Conservation (phyloP, 331 rosid genomes). For the Quercus phellos region DNA sequence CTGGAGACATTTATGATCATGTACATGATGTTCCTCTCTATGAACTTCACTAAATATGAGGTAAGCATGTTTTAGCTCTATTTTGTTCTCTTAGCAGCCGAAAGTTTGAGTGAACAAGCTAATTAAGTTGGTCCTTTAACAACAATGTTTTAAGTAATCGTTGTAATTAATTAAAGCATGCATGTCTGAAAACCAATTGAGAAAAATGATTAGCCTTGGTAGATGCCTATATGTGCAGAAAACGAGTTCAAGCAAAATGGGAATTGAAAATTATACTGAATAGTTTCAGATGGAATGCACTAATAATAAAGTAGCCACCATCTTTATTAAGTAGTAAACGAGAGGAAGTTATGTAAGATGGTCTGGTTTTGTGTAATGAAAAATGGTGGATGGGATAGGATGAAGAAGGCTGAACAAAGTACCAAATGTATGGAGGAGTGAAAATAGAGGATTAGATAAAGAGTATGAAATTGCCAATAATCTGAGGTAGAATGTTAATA, state of each 20-base stretch:
- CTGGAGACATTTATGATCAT: neutral
- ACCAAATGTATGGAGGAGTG: neutral
- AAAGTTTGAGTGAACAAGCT: neutral
- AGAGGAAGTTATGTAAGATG: neutral
- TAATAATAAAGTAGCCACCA: neutral
- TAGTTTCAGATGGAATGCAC: neutral
- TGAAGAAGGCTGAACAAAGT: neutral
- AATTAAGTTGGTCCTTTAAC: no score
- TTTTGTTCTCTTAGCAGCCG: neutral
- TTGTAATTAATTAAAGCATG: neutral
- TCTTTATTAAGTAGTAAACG: neutral
- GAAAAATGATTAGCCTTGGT: neutral
- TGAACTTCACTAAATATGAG: neutral
- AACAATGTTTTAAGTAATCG: neutral
- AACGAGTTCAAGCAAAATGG: neutral
- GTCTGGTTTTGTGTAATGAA: neutral
- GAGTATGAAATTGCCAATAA: neutral
- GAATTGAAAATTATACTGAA: neutral
- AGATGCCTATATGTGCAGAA: neutral
- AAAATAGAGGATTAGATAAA: neutral
- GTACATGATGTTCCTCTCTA: no score
- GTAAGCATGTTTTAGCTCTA: neutral
- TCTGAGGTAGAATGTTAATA: neutral
- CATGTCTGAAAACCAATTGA: neutral
- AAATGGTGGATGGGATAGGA: neutral